Base-by-base conservation (phyloP, 75 land plant species). In the Chamaecyparis obtusa region DNA sequence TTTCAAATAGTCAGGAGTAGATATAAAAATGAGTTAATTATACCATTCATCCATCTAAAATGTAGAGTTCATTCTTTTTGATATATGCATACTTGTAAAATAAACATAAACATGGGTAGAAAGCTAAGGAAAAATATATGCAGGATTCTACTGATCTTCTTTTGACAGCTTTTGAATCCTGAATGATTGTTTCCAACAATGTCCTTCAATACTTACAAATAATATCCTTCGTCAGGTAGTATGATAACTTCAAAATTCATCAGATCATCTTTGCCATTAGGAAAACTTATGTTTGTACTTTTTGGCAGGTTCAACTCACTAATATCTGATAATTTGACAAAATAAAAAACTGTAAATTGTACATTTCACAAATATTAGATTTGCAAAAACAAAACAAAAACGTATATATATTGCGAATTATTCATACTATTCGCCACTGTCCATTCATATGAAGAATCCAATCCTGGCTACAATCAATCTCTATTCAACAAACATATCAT, bases 261-360 rank as follows among this genome's bases (percentile, higher is more conserved):
- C 43, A 93, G 89, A 84, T 92, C 91, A 87, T 93, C 94, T 85
- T 93, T 93, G 19, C 94, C 94, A 89, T 93, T 93, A 5, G 94
- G 94, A 77, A 93, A 93, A 56, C 79, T 83, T 32, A 93, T 93
- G 37, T 86, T 83, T 5, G 91, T 90, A n/a, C 90, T 92, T 64
- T 90, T 93, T 24, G 94, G 92, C 88, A 93, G 67, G 76, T 93
- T 93, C 46, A 93, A 86, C 92, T 93, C 94, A 86, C 93, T 93
- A 49, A 93, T 93, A 87, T 93, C 94, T 93, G 89, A 67, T 86
- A 57, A 87, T 27, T 76, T 79, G 27, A 51, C 15, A 83, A 83
- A 10, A 44, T 7, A 0, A 35, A 37, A 7, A 41, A 24, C 24
- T n/a, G 41, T 64, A 32, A 74, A 11, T 32, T 33, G 76, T 74